Conservation (phyloP, 2,329 filamentous ascomycete genomes). For the Aureobasidium sp. region DNA sequence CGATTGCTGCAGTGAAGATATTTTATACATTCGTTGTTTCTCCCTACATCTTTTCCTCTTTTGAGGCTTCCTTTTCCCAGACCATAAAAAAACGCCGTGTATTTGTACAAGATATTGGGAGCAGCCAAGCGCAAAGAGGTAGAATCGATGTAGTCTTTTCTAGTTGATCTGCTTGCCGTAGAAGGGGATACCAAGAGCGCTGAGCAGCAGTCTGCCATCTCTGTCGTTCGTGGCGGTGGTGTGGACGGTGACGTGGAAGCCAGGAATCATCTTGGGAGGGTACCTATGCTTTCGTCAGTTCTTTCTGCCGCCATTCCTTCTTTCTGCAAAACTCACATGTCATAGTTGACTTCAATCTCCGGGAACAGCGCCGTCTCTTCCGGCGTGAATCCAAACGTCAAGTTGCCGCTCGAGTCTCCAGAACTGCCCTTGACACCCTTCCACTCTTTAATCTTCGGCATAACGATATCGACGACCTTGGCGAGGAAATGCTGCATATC, state of each 20-base stretch:
- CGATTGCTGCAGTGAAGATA: neutral
- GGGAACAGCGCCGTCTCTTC: slow-evolving; percentile 79
- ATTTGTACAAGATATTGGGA: neutral
- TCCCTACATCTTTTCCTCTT: neutral
- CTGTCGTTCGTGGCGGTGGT: slow-evolving; percentile 79
- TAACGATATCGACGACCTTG: slow-evolving; percentile 81
- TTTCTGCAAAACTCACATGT: slow-evolving; percentile 57
- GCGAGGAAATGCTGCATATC: slow-evolving; percentile 85
- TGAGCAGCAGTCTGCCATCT: slow-evolving; percentile 71
- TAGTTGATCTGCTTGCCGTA: slow-evolving; percentile 63
- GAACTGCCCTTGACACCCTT: slow-evolving; percentile 67
- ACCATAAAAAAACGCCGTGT: neutral
- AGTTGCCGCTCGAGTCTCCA: slow-evolving; percentile 82
- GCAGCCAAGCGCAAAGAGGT: neutral
- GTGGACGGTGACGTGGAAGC: slow-evolving; percentile 74
- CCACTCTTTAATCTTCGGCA: slow-evolving; percentile 97
- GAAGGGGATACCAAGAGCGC: slow-evolving; percentile 71
- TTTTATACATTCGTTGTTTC: neutral
- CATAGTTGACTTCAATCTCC: slow-evolving; percentile 90
- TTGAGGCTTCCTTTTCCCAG: neutral
- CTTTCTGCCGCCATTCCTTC: too few species aligned
- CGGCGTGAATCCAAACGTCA: slow-evolving; percentile 70
- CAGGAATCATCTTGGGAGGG: slow-evolving; percentile 70
- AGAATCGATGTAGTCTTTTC: neutral
- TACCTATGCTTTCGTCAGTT: too few species aligned